Conservation (phyloP, 2,329 filamentous ascomycete species). For the Diaporthe caulivora region DNA sequence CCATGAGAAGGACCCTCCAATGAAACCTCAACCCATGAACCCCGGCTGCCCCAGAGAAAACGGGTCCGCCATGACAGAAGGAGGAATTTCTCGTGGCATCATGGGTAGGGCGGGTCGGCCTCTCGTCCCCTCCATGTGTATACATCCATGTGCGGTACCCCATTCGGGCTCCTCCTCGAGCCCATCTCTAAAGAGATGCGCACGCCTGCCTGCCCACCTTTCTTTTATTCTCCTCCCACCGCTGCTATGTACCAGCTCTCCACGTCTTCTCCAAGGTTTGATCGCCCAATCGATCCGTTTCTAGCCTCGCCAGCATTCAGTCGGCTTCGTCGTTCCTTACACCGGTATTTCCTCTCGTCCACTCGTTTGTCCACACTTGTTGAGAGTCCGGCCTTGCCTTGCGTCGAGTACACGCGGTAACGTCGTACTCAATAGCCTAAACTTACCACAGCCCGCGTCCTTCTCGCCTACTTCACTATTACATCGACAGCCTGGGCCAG, state of each 20-base stretch:
- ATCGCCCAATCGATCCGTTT: conserved; percentile 24
- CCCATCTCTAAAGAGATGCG: conserved; percentile 22
- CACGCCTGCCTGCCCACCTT: conserved; percentile 1
- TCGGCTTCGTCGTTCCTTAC: conserved; percentile 28
- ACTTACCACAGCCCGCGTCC: not conserved
- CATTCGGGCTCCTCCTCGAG: not conserved
- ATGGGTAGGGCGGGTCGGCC: conserved; percentile 11
- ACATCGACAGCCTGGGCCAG: not conserved
- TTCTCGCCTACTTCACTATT: not conserved
- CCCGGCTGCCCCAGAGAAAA: conserved; percentile 13
- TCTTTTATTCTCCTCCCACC: conserved; percentile 11
- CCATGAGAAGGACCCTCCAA: conserved; percentile 20
- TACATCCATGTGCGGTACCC: conserved; percentile 9
- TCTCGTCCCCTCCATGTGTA: not conserved
- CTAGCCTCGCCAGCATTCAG: conserved; percentile 26
- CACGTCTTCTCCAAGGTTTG: conserved; percentile 10
- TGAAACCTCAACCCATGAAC: conserved; percentile 21
- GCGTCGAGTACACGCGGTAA: conserved; percentile 15
- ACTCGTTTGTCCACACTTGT: conserved; percentile 29
- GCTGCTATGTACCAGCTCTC: conserved; percentile 13
- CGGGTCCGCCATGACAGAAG: conserved; percentile 12
- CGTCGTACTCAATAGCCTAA: conserved; percentile 21
- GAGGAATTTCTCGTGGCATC: conserved; percentile 31
- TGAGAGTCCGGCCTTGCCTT: not conserved
- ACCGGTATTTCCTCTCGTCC: conserved; percentile 24